Percentiles rank a stretch among this genome's conserved stretches.
phyloP scores from a whole-genome alignment of 108 stramenopile species.

The Hondaea fermentalgiana region DNA sequence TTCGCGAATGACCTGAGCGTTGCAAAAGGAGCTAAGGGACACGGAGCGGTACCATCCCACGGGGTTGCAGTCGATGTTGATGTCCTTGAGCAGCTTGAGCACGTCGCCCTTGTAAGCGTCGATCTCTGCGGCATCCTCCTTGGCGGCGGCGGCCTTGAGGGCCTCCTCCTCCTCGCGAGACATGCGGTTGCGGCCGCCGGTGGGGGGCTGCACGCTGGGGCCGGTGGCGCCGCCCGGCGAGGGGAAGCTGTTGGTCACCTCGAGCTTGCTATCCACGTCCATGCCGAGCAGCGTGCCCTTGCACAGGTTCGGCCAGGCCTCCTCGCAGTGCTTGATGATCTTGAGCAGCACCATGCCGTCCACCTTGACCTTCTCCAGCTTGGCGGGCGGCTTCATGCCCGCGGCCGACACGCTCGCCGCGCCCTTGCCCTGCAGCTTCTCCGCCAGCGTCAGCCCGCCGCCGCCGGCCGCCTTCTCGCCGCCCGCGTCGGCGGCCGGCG shows the following conservation, averaged over 20 bases:
- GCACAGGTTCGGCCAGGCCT: conserved; percentile 79
- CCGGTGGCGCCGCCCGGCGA: conserved; percentile 46
- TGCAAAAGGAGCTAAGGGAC: conserved; percentile 87
- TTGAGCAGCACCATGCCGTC: conserved; percentile 62
- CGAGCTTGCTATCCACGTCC: conserved; percentile 63
- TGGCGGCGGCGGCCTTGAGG: conserved; percentile 32
- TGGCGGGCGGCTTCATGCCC: background rate
- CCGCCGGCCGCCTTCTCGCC: background rate
- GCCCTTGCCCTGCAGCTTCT: background rate
- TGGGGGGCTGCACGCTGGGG: background rate
- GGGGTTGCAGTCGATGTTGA: conserved; percentile 95
- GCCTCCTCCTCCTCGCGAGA: conserved; percentile 48
- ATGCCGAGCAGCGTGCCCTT: conserved; percentile 90
- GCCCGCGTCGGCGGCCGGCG: background rate
- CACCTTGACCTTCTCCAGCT: conserved; percentile 17
- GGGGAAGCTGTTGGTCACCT: conserved; percentile 85
- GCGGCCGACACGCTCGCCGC: background rate
- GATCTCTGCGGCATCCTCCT: conserved; percentile 48
- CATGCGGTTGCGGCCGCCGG: background rate
- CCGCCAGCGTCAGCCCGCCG: background rate
- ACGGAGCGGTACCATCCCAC: conserved; percentile 98
- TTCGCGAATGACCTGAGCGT: conserved; percentile 68
- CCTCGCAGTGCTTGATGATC: conserved; percentile 96
- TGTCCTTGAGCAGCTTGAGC: conserved; percentile 21
- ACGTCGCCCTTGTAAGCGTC: conserved; percentile 59